Evolutionary conservation across 2,329 filamentous ascomycete species (phyloP).

Genomic region (Aspergillus costaricaensis): DNA sequence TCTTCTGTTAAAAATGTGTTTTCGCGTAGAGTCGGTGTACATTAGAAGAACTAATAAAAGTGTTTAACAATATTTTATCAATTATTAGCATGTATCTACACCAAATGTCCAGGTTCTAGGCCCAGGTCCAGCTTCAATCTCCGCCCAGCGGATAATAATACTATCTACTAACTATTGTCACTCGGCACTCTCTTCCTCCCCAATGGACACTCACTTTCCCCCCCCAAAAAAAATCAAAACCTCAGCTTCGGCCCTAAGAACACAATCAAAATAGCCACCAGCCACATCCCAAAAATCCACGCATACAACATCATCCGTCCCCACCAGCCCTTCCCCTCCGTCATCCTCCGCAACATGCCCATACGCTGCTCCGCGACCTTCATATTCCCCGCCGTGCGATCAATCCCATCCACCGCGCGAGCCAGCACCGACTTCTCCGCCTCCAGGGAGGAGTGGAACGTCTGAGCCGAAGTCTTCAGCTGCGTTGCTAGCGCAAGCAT

Average conservation of each 20-base stretch:
- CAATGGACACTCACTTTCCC: too few species aligned
- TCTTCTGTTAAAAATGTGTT: conserved; percentile 5
- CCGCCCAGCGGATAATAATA: too few species aligned
- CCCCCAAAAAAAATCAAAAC: conserved; percentile 55
- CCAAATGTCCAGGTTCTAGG: too few species aligned
- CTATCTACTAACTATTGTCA: too few species aligned
- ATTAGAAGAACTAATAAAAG: too few species aligned
- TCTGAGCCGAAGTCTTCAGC: conserved; percentile 72
- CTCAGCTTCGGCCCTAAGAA: conserved; percentile 85
- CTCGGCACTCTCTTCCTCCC: too few species aligned
- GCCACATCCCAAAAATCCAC: conserved; percentile 79
- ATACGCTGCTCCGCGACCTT: conserved; percentile 74
- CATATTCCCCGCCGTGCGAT: conserved; percentile 74
- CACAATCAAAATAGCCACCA: conserved; percentile 76
- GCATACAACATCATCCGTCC: conserved; percentile 80
- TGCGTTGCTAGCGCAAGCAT: conserved; percentile 78
- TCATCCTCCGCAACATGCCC: conserved; percentile 75
- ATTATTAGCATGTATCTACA: too few species aligned
- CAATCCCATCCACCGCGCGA: conserved; percentile 72
- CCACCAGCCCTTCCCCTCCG: conserved; percentile 86
- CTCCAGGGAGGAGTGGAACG: conserved; percentile 72
- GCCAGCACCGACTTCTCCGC: conserved; percentile 72
- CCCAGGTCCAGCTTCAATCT: too few species aligned
- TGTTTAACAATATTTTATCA: too few species aligned
- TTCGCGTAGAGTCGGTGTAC: conserved; percentile 21